A percentile compares a stretch with the other conserved stretches of the same genome.
phyloP scores from a whole-genome alignment of 2,329 filamentous ascomycete genomes.

The Sporothrix protearum region DNA sequence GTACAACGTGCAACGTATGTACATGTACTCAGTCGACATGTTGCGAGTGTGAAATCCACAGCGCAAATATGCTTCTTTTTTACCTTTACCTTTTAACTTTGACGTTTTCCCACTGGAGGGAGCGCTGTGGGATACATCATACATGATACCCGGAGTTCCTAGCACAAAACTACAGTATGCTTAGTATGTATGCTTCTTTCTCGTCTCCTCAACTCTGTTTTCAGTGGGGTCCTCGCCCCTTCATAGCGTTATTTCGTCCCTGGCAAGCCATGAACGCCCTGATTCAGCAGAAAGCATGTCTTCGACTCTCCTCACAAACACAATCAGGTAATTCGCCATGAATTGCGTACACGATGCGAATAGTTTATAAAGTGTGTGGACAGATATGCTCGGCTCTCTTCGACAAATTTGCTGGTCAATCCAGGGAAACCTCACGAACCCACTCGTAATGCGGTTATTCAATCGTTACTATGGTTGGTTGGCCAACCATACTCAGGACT shows the following conservation, averaged over 20 bases:
- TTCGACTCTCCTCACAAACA: not conserved
- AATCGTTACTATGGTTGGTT: not conserved
- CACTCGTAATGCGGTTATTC: not conserved
- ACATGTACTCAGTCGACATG: not conserved
- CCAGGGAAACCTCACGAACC: not conserved
- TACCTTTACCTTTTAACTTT: not conserved
- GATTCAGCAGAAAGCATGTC: not conserved
- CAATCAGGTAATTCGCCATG: not conserved
- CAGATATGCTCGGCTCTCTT: not conserved
- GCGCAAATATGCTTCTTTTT: conserved; percentile 7
- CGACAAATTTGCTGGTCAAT: not conserved
- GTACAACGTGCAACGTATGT: too few relatives aligned
- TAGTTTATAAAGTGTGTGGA: not conserved
- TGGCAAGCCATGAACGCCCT: not conserved
- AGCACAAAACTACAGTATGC: not conserved
- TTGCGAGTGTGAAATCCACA: not conserved
- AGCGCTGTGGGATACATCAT: not conserved
- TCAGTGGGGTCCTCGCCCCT: not conserved
- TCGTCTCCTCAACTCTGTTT: not conserved
- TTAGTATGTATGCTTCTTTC: conserved; percentile 4
- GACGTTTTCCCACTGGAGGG: not conserved
- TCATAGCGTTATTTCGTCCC: not conserved
- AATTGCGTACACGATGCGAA: not conserved
- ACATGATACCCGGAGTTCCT: not conserved
- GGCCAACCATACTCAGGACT: not conserved